A percentile compares a stretch with the other conserved stretches of the same genome.
Conservation (phyloP, 192 early-diverging fungal species). For the Entomortierella parvispora region DNA sequence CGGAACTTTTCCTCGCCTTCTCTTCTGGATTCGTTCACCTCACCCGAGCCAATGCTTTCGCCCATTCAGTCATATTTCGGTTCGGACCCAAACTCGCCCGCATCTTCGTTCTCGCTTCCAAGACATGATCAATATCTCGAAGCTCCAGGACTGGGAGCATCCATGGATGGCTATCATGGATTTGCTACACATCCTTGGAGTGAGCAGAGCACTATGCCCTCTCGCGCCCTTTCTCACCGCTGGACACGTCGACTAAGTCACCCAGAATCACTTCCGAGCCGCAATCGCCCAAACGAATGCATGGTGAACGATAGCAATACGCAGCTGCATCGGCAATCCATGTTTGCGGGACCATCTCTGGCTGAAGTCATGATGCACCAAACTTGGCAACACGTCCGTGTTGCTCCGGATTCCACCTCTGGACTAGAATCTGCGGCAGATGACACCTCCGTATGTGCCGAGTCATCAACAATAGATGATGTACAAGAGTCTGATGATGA, state of each 20-base stretch:
- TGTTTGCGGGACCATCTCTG: no score
- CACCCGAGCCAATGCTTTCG: slow-evolving; percentile 43
- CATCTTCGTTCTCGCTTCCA: slow-evolving; percentile 30
- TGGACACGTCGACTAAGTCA: slow-evolving; percentile 49
- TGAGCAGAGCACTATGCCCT: slow-evolving; percentile 45
- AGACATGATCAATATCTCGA: slow-evolving; percentile 41
- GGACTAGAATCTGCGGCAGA: not conserved
- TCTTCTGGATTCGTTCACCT: slow-evolving; percentile 44
- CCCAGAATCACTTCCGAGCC: slow-evolving; percentile 14
- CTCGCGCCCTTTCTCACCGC: slow-evolving; percentile 33
- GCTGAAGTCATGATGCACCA: no score
- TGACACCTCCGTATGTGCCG: not conserved
- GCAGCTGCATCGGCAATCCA: no score
- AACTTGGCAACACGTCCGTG: no score
- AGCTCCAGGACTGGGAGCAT: not conserved
- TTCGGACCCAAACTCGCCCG: slow-evolving; percentile 41
- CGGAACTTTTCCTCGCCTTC: slow-evolving; percentile 46
- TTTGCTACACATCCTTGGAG: slow-evolving; percentile 51
- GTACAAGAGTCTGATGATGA: slow-evolving; percentile 6
- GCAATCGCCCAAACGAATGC: not conserved
- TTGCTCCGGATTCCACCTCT: no score
- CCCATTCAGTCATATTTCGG: slow-evolving; percentile 52
- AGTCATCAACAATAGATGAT: not conserved
- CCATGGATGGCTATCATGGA: slow-evolving; percentile 47
- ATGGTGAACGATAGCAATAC: slow-evolving; percentile 6